Percentiles rank a stretch among this genome's conserved stretches.
phyloP scores from a whole-genome alignment of 1,284 basidiomycete genomes.

The Ustanciosporium gigantosporum region DNA sequence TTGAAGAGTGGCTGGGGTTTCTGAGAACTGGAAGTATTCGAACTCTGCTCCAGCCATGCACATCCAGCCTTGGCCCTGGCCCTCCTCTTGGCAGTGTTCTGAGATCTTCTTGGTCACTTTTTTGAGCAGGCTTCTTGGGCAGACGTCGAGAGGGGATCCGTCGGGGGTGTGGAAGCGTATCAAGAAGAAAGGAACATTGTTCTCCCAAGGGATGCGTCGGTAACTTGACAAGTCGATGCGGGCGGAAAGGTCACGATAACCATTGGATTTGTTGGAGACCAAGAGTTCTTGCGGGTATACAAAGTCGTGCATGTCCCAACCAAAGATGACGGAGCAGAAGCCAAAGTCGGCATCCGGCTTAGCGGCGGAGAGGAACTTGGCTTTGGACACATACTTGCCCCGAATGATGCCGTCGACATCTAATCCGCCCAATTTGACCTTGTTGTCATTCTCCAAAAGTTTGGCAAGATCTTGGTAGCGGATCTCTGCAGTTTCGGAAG shows the following conservation, averaged over 20 bases:
- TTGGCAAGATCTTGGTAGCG: conserved; percentile 34
- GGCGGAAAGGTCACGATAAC: conserved; percentile 85
- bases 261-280: conserved; percentile 86
- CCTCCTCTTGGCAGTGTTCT: neutral
- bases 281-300: conserved; percentile 77
- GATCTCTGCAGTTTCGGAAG: no score
- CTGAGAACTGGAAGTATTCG: conserved; percentile 94
- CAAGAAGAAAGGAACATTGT: conserved; percentile 88
- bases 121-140: conserved; percentile 80
- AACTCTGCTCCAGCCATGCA: conserved; percentile 81
- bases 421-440: conserved; percentile 82
- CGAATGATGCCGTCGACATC: conserved; percentile 79
- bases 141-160: conserved; percentile 69
- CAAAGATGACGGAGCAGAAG: conserved; percentile 49
- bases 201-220: conserved; percentile 88
- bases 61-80: conserved; percentile 32
- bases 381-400: conserved; percentile 91
- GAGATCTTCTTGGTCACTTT: conserved; percentile 65
- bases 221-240: conserved; percentile 77
- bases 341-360: conserved; percentile 69
- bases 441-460: conserved; percentile 70
- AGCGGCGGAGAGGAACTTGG: conserved; percentile 86
- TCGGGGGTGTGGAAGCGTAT: conserved; percentile 79
- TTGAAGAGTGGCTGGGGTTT: conserved; percentile 74
- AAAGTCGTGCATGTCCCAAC: conserved; percentile 37